Percentiles rank a stretch among this genome's conserved stretches.
Evolutionary conservation across 192 early-diverging fungal genomes (phyloP).

Genomic region (Backusella tarrabulga): DNA sequence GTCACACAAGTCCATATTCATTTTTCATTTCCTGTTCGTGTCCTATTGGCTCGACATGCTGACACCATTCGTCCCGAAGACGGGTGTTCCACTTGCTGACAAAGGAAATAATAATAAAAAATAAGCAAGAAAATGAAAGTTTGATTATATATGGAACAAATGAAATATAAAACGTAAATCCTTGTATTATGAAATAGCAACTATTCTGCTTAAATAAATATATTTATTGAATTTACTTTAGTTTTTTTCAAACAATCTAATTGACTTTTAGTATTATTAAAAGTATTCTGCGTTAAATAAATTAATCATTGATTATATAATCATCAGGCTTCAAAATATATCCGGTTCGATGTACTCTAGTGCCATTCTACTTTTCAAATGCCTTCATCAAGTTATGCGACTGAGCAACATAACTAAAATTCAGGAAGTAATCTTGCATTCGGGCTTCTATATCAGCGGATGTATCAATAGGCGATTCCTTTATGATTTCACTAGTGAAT

Average conservation of each 20-base stretch:
- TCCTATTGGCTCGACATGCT: background rate
- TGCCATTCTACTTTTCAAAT: background rate
- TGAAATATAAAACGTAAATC: background rate
- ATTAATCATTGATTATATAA: background rate
- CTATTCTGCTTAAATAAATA: background rate
- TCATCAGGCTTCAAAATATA: background rate
- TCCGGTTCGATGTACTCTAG: background rate
- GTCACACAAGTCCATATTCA: background rate
- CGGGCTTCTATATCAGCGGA: slow-evolving; percentile 13
- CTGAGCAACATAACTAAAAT: slow-evolving; percentile 40
- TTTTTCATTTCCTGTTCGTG: background rate
- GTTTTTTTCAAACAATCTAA: background rate
- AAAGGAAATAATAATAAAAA: background rate
- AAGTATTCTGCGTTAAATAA: background rate
- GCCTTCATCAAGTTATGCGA: slow-evolving; percentile 7
- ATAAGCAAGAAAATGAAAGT: background rate
- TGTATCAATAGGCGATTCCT: slow-evolving; percentile 46
- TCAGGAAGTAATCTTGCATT: slow-evolving; percentile 33
- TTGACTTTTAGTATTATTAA: background rate
- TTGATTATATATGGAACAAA: background rate
- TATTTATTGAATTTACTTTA: background rate
- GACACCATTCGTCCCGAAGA: background rate
- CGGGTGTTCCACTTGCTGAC: background rate
- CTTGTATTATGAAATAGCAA: background rate
- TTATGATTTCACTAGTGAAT: slow-evolving; percentile 63